These are phyloP conservation scores for Clathrospora elynae DNA, from an alignment of 2,329 filamentous ascomycete genomes.

Conservation along the genomic window DNA sequence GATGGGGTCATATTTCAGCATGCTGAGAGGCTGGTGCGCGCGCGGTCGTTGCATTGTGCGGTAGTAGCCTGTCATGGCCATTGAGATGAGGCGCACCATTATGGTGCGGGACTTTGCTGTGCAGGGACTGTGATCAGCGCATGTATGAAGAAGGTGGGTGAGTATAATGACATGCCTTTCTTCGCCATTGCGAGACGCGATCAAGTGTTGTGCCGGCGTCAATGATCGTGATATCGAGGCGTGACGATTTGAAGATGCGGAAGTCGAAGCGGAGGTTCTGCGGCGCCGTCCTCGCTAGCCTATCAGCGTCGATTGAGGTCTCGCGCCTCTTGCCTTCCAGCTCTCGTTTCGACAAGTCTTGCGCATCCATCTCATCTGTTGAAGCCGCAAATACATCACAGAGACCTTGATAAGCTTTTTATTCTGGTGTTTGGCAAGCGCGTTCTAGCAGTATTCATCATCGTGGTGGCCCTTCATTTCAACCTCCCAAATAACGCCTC, in stretches of 20 bases:
- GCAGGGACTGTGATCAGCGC: conserved; percentile 22
- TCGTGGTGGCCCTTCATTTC: no score
- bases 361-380: no score
- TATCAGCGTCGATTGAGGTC: conserved; percentile 26
- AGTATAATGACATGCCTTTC: conserved; percentile 33
- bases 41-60: conserved; percentile 87
- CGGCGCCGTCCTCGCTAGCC: conserved; percentile 16
- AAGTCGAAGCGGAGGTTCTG: conserved; percentile 24
- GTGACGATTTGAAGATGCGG: conserved; percentile 30
- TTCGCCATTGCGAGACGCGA: conserved; percentile 40
- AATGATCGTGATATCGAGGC: conserved; percentile 14
- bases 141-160: neutral
- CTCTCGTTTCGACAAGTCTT: neutral
- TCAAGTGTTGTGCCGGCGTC: conserved; percentile 18
- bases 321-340: neutral
- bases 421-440: no score
- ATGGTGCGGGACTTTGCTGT: conserved; percentile 89
- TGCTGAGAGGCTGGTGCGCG: conserved; percentile 81
- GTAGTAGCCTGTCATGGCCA: conserved; percentile 99
- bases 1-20: conserved; percentile 99
- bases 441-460: no score
- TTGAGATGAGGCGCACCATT: conserved; percentile 90
- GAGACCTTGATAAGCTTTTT: no score
- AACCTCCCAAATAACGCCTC: no score
- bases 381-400: no score